These are phyloP conservation scores for Cynanchum wilfordii DNA, from an alignment of 257 asterid genomes.

Conservation along the genomic window DNA sequence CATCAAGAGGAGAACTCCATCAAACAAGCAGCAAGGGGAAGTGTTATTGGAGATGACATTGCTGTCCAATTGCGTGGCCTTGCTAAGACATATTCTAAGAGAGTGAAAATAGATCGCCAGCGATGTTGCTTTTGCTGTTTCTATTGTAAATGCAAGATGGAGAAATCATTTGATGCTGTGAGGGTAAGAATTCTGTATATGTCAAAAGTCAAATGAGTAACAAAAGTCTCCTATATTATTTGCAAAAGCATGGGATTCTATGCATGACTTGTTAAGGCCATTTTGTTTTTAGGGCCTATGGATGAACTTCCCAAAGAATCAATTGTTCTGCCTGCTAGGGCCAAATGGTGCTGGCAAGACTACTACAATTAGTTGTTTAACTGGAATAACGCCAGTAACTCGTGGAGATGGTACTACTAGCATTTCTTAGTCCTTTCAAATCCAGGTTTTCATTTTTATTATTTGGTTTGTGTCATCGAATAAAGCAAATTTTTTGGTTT, in stretches of 20 bases:
- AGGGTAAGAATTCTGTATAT: constrained; percentile 16
- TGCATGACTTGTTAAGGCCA: background rate
- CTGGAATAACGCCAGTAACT: constrained; percentile 35
- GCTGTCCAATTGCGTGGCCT: constrained; percentile 36
- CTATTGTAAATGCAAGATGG: constrained; percentile 22
- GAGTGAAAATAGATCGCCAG: constrained; percentile 13
- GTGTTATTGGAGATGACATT: constrained; percentile 25
- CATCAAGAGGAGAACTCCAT: constrained; percentile 29
- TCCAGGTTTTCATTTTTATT: background rate
- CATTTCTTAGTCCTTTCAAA: background rate
- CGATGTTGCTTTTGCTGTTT: constrained; percentile 24
- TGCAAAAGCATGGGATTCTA: background rate
- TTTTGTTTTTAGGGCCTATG: constrained; percentile 25
- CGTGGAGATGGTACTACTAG: constrained; percentile 35
- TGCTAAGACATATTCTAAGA: constrained; percentile 25
- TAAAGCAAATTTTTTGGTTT: background rate
- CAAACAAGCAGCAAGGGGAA: constrained; percentile 23
- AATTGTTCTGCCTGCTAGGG: constrained; percentile 33
- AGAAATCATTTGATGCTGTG: constrained; percentile 29
- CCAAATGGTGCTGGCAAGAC: constrained; percentile 50
- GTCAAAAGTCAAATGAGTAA: background rate
- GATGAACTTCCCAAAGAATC: constrained; percentile 37
- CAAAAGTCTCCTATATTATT: background rate
- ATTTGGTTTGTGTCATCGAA: background rate
- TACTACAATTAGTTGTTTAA: constrained; percentile 35